Evolutionary conservation across 116 monocot genomes (phyloP), one percentile per base, ranked within the genome.

Genomic region (Dioscorea cayenensis): DNA sequence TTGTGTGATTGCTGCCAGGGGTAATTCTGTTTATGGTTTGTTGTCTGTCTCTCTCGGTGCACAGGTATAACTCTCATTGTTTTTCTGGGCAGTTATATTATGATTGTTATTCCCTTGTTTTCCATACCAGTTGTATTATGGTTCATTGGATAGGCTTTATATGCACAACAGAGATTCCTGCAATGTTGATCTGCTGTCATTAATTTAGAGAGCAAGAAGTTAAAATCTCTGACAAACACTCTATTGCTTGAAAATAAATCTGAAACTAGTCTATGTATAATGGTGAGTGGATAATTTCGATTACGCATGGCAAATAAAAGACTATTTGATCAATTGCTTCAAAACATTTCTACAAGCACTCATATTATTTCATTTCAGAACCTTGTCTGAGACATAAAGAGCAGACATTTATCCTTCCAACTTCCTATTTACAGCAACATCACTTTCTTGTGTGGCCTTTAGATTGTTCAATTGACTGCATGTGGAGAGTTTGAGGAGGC

Each of bases 401-500:
- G 14, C n/a, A n/a, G n/a, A 55, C 16, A 16, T n/a, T 55, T 55
- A 55, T 55, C n/a, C n/a, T 55, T n/a, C 55, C 4, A 18, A 55
- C 17, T 55, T 55, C 55, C 55, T 5, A 55, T 55, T 55, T 19
- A 55, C 5, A 14, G 19, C 14, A 55, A 55, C 55, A 11, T 55
- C 55, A 55, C 16, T 55, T 49, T 14, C 27, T 35, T 21, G 51
- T 70, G 55, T 60, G 48, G 50, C 55, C 43, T 84, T 66, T 83
- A 99, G 99, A 94, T 99, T 83, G 99, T 99, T 61, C 99, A 99
- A 71, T 79, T 99, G 76, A 94, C 94, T 49, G 99, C 99, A 82
- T 99, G 89, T 59, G 99, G 99, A 48, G 82, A 99, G 83, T 99
- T 99, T 91, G 94, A 91, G 75, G 99, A 91, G 84, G 99, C 99